phyloP scores from a whole-genome alignment of 495 filamentous ascomycete genomes.

The Penicillium mononematosum region DNA sequence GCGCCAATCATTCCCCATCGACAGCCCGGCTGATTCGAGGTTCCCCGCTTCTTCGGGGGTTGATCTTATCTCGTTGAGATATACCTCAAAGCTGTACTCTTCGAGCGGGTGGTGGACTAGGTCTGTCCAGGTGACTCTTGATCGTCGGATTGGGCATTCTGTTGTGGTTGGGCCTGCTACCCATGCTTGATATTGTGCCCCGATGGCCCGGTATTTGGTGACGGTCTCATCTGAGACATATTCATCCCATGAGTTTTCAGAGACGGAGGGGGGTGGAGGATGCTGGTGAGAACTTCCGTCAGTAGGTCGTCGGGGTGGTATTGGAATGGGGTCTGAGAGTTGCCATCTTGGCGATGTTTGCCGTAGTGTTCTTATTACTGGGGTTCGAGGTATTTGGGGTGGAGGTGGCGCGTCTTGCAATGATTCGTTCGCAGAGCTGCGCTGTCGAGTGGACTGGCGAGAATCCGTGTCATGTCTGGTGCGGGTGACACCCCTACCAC shows the following conservation, averaged over 20 bases:
- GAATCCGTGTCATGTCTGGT: neutral
- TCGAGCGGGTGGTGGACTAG: neutral
- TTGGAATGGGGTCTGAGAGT: neutral
- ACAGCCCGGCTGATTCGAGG: neutral
- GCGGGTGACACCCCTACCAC: neutral
- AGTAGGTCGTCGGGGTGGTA: neutral
- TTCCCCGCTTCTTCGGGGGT: neutral
- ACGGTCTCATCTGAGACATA: neutral
- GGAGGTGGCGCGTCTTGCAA: neutral
- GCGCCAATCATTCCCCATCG: neutral
- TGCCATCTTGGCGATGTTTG: neutral
- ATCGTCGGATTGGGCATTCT: neutral
- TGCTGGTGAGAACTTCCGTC: neutral
- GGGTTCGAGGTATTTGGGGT: neutral
- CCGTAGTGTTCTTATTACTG: neutral
- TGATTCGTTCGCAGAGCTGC: neutral
- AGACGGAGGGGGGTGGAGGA: neutral
- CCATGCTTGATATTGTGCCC: constrained; percentile 1
- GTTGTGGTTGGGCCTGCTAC: neutral
- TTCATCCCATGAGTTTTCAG: neutral
- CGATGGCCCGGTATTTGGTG: neutral
- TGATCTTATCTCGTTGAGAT: neutral
- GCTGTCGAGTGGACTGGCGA: neutral
- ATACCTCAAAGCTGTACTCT: neutral
- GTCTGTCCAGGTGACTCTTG: neutral